Evolutionary conservation across 1,139 yeast genomes (phyloP).

Genomic region (Candida pseudocylindracea): DNA sequence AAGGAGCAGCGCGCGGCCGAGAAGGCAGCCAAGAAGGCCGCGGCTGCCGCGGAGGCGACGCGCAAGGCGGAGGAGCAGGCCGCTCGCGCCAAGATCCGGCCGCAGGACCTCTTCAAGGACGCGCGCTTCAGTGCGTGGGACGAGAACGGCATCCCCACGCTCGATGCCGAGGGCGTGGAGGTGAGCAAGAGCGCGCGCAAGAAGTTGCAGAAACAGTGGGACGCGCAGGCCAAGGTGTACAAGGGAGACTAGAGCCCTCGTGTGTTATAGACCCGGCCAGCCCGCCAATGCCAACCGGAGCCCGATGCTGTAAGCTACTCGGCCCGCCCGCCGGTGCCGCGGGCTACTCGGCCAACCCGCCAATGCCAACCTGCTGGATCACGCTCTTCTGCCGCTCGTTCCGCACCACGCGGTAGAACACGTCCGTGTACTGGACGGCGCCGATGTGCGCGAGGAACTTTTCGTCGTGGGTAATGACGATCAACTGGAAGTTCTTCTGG

Average conservation of each 20-base stretch:
- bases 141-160: constrained; percentile 62
- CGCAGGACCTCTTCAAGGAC: constrained; percentile 50
- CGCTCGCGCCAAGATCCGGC: constrained; percentile 49
- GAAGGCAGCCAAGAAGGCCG: constrained; percentile 17
- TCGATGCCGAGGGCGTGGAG: constrained; percentile 61
- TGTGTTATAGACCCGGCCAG: too few relatives aligned
- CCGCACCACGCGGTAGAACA: constrained; percentile 62
- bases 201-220: constrained; percentile 58
- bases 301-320: too few relatives aligned
- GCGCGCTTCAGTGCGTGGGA: constrained; percentile 60
- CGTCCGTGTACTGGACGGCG: constrained; percentile 75
- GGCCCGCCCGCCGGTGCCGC: too few relatives aligned
- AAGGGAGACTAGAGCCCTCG: constrained; percentile 40
- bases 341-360: too few relatives aligned
- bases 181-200: constrained; percentile 73
- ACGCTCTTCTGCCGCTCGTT: constrained; percentile 65
- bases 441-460: constrained; percentile 68
- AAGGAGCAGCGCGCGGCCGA: constrained; percentile 24
- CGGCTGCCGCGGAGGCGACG: constrained; percentile 19
- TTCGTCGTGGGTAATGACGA: constrained; percentile 93
- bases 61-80: constrained; percentile 42
- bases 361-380: constrained; percentile 12
- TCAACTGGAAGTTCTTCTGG: constrained; percentile 81
- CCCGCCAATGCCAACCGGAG: too few relatives aligned
- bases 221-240: constrained; percentile 64